These are phyloP conservation scores for Nicotiana attenuata DNA, from an alignment of 257 asterid genomes.

Conservation along the genomic window DNA sequence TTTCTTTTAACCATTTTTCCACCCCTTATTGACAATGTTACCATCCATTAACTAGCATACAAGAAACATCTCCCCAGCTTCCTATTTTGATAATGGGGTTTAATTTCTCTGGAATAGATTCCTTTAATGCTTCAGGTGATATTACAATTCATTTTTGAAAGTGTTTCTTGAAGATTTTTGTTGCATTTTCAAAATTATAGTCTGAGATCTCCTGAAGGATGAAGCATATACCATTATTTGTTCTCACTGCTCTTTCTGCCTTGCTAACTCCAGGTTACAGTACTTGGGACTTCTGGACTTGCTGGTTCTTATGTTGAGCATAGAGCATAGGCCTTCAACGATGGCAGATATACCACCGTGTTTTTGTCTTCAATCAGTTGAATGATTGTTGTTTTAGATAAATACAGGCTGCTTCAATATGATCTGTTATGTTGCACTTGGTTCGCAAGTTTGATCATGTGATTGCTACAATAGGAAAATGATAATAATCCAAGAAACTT, in stretches of 20 bases:
- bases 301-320: slow-evolving; percentile 96
- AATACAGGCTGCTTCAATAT: slow-evolving; percentile 9
- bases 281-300: slow-evolving; percentile 94
- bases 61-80: background rate
- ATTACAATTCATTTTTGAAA: background rate
- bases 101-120: background rate
- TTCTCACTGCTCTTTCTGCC: background rate
- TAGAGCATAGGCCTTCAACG: slow-evolving; percentile 48
- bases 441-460: slow-evolving; percentile 2
- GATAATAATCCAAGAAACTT: slow-evolving; percentile 1
- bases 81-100: background rate
- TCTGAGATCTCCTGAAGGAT: background rate
- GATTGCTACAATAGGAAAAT: background rate
- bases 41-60: background rate
- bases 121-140: background rate
- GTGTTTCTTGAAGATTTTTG: background rate
- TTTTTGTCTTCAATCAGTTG: slow-evolving; percentile 10
- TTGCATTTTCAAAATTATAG: background rate
- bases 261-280: slow-evolving; percentile 59
- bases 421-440: slow-evolving; percentile 16
- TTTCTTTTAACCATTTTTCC: too few relatives aligned
- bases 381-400: background rate
- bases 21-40: background rate
- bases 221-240: background rate
- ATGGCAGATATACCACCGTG: slow-evolving; percentile 3